Evolutionary conservation across 495 filamentous ascomycete genomes (phyloP).

Genomic region (Xylaria nigripes): DNA sequence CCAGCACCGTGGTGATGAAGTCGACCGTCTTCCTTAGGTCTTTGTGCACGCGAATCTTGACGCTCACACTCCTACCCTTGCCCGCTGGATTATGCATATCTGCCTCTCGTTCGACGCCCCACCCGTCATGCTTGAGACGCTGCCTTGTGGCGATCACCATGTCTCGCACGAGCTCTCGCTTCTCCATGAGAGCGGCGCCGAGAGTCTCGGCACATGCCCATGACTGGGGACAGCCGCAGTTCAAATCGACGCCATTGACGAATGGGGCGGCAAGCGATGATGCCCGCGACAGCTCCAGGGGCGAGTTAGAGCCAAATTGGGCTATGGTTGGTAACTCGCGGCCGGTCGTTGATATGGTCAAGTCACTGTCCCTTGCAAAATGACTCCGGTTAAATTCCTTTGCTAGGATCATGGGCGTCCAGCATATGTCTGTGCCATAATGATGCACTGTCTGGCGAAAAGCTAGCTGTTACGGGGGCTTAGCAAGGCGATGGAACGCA

Average conservation of each 20-base stretch:
- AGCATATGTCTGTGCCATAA: constrained; percentile 55
- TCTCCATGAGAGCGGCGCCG: constrained; percentile 55
- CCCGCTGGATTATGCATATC: constrained; percentile 26
- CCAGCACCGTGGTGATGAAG: constrained; percentile 43
- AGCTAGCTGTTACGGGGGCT: constrained; percentile 38
- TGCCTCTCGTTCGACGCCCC: constrained; percentile 32
- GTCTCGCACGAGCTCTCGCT: constrained; percentile 49
- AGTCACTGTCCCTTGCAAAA: constrained; percentile 52
- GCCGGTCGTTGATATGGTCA: constrained; percentile 17
- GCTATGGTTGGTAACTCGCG: constrained; percentile 47
- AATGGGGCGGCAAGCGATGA: constrained; percentile 52
- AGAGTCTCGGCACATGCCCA: constrained; percentile 58
- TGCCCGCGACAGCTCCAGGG: constrained; percentile 51
- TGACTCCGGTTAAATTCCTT: constrained; percentile 59
- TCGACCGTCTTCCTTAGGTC: constrained; percentile 47
- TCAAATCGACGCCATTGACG: constrained; percentile 55
- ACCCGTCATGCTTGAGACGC: constrained; percentile 36
- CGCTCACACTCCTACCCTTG: constrained; percentile 42
- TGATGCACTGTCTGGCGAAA: constrained; percentile 53
- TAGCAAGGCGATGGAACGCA: background rate
- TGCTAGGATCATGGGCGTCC: constrained; percentile 64
- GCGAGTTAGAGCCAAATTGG: constrained; percentile 52
- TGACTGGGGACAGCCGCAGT: constrained; percentile 62
- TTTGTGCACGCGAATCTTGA: constrained; percentile 58
- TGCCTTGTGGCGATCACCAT: constrained; percentile 47